Conservation (phyloP, 1,284 basidiomycete genomes). For the Uromyces viciae-fabae region DNA sequence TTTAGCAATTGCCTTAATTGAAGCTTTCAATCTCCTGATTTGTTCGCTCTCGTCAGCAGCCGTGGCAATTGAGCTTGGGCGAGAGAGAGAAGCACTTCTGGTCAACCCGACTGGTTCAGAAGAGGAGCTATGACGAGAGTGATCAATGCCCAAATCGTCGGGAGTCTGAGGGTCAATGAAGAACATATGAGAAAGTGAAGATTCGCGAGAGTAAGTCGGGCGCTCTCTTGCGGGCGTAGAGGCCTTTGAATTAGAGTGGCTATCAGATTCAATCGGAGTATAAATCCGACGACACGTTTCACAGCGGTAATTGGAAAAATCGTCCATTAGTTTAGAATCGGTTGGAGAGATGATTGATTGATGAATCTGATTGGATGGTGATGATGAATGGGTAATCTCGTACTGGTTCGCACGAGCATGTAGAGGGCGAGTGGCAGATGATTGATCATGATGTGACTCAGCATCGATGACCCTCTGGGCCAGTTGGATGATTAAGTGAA, state of each 20-base stretch:
- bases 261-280: background rate
- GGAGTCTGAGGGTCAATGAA: background rate
- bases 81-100: background rate
- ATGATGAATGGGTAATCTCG: too few species aligned
- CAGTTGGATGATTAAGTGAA: slow-evolving; percentile 25
- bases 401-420: too few species aligned
- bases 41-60: slow-evolving; percentile 40
- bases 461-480: slow-evolving; percentile 8
- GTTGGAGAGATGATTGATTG: background rate
- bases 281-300: slow-evolving; percentile 15
- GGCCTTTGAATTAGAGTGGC: slow-evolving; percentile 22
- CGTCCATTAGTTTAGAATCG: background rate
- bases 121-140: slow-evolving; percentile 27
- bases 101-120: slow-evolving; percentile 16
- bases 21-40: slow-evolving; percentile 39
- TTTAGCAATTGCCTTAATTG: slow-evolving; percentile 44
- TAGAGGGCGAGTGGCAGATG: background rate
- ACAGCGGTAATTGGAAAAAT: slow-evolving; percentile 7
- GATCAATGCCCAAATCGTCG: background rate
- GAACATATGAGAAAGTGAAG: slow-evolving; percentile 15
- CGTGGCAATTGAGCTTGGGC: slow-evolving; percentile 1
- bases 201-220: slow-evolving; percentile 18
- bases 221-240: slow-evolving; percentile 31
- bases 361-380: too few species aligned
- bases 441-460: background rate